Conservation (phyloP, 176 grass and related monocot species). For the Oryza glumipatula region DNA sequence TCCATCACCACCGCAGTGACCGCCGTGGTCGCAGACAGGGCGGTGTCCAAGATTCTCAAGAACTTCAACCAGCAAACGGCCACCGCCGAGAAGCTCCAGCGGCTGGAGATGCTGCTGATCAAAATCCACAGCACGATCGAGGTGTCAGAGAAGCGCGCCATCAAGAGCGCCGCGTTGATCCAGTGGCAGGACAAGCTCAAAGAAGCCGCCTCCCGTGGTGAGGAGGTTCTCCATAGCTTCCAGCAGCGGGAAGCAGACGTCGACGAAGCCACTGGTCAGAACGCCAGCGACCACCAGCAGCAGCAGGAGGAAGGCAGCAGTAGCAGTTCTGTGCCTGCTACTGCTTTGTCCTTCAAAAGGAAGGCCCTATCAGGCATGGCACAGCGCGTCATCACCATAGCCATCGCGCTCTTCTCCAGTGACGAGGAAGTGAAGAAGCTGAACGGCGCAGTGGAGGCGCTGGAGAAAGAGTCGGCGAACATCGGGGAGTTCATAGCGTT, state of each 20-base stretch:
- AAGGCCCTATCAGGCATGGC: not conserved
- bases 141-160: slow-evolving; percentile 10
- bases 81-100: slow-evolving; percentile 1
- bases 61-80: not conserved
- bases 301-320: not conserved
- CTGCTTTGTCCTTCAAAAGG: slow-evolving; percentile 1
- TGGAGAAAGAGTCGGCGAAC: not conserved
- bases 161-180: not conserved
- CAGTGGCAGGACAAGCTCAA: slow-evolving; percentile 33
- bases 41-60: not conserved
- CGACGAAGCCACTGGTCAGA: slow-evolving; percentile 5
- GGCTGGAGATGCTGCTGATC: slow-evolving; percentile 23
- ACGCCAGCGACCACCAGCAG: not conserved
- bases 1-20: not conserved
- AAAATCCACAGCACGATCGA: slow-evolving; percentile 7
- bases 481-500: slow-evolving; percentile 19
- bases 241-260: not conserved
- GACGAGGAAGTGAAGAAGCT: not conserved
- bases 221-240: slow-evolving; percentile 5
- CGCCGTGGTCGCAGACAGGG: not conserved
- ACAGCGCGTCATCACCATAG: not conserved
- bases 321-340: not conserved
- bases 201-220: not conserved
- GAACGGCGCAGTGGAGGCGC: not conserved
- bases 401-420: not conserved